Evolutionary conservation across 2,329 filamentous ascomycete genomes (phyloP).

Genomic region (Pestalotiopsis fici): DNA sequence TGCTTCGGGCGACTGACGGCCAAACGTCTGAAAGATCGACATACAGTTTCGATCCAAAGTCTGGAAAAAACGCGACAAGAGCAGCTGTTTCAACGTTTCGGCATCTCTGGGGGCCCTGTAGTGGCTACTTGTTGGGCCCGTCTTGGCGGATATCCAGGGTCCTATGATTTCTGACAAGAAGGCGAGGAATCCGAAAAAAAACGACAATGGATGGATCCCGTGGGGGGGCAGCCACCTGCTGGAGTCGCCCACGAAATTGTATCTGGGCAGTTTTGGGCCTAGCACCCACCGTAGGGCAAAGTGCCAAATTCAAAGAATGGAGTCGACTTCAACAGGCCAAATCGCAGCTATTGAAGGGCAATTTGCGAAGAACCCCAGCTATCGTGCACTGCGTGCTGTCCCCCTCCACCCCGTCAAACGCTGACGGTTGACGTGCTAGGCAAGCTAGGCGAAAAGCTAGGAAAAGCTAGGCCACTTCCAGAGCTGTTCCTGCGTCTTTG

Average conservation of each 20-base stretch:
- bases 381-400: background rate
- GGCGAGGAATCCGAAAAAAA: background rate
- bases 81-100: slow-evolving; percentile 6
- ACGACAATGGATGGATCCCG: background rate
- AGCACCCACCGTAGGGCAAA: background rate
- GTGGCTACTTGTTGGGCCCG: background rate
- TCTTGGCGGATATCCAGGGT: background rate
- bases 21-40: background rate
- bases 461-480: background rate
- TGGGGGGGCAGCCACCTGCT: background rate
- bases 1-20: background rate
- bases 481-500: slow-evolving; percentile 3
- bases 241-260: background rate
- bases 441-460: background rate
- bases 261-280: background rate
- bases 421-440: background rate
- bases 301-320: background rate
- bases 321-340: background rate
- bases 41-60: background rate
- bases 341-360: slow-evolving; percentile 5
- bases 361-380: background rate
- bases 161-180: background rate
- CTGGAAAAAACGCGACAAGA: background rate
- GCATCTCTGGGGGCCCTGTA: background rate
- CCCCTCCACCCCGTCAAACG: background rate